These are phyloP conservation scores for Thielaviopsis punctulata DNA, from an alignment of 2,329 filamentous ascomycete species.

Conservation along the genomic window DNA sequence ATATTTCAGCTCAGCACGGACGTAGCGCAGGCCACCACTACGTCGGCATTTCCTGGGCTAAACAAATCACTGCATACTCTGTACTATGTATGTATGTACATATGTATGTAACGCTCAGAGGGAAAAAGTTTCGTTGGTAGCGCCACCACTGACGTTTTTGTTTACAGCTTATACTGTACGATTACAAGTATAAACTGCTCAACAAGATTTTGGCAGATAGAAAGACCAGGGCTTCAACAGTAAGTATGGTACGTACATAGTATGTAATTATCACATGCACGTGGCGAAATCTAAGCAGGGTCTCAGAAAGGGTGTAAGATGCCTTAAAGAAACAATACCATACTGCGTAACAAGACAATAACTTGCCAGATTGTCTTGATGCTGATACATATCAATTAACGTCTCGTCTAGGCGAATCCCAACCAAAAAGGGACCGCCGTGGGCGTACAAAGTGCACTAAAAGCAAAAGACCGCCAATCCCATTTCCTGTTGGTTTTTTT, in stretches of 20 bases:
- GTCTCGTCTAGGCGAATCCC: neutral
- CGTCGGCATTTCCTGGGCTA: too few relatives aligned
- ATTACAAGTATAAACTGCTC: too few relatives aligned
- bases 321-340: neutral
- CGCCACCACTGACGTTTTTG: neutral
- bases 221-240: too few relatives aligned
- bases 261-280: neutral
- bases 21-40: too few relatives aligned
- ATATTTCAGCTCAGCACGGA: too few relatives aligned
- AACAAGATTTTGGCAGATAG: neutral
- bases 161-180: too few relatives aligned
- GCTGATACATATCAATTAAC: neutral
- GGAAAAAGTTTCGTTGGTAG: slow-evolving; percentile 1
- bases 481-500: neutral
- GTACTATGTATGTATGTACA: too few relatives aligned
- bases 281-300: neutral
- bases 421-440: neutral
- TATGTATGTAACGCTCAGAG: too few relatives aligned
- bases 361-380: neutral
- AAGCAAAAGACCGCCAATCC: neutral
- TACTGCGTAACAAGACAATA: neutral
- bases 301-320: neutral
- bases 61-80: too few relatives aligned
- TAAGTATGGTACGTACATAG: neutral
- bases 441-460: neutral